Conservation (phyloP, 192 early-diverging fungal species). For the Podila epicladia region DNA sequence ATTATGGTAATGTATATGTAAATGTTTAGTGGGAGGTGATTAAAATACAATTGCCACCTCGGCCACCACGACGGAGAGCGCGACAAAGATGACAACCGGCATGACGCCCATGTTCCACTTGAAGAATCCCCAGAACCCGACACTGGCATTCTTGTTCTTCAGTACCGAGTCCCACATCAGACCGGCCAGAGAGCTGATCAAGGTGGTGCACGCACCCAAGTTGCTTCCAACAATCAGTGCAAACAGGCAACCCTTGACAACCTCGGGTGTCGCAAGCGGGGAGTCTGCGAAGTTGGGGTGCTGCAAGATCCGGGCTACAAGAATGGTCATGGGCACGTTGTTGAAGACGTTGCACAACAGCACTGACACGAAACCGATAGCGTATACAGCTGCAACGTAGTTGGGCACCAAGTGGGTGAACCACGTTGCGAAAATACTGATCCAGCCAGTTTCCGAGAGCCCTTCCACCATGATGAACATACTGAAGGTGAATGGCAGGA, state of each 20-base stretch:
- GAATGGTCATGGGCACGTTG: slow-evolving; percentile 89
- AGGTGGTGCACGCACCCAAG: slow-evolving; percentile 82
- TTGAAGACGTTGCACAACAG: slow-evolving; percentile 80
- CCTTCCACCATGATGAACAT: slow-evolving; percentile 91
- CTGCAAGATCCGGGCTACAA: slow-evolving; percentile 77
- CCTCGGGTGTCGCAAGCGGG: slow-evolving; percentile 39
- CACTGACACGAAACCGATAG: slow-evolving; percentile 68
- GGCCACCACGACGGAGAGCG: slow-evolving; percentile 56
- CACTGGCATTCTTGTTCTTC: slow-evolving; percentile 56
- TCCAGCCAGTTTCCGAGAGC: slow-evolving; percentile 74
- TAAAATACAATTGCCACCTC: slow-evolving; percentile 59
- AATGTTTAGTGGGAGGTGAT: no score
- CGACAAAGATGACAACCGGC: slow-evolving; percentile 60
- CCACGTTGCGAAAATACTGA: slow-evolving; percentile 67
- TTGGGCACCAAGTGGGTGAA: slow-evolving; percentile 62
- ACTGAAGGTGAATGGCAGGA: slow-evolving; percentile 83
- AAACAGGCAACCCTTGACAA: slow-evolving; percentile 69
- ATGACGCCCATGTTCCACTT: slow-evolving; percentile 67
- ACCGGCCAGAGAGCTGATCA: slow-evolving; percentile 81
- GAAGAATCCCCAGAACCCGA: slow-evolving; percentile 63
- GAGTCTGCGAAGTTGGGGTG: slow-evolving; percentile 66
- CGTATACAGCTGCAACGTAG: slow-evolving; percentile 67
- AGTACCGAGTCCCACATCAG: slow-evolving; percentile 71
- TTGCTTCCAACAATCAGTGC: slow-evolving; percentile 82
- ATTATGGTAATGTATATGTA: no score